Conservation (phyloP, 176 grass and related monocot genomes). For the Carex parvula region DNA sequence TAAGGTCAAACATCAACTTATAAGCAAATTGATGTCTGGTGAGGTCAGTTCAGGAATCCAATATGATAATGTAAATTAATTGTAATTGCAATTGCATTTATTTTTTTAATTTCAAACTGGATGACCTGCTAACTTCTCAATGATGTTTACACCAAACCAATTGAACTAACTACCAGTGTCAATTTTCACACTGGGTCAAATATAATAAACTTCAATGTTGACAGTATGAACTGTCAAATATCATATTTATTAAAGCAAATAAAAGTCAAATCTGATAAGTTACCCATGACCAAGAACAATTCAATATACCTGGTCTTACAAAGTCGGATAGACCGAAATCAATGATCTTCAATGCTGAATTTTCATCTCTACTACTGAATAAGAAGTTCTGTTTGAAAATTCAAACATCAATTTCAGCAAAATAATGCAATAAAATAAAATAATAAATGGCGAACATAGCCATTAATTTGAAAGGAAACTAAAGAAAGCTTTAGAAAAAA, state of each 20-base stretch:
- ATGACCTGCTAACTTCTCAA: slow-evolving; percentile 22
- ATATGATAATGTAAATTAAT: slow-evolving; percentile 1
- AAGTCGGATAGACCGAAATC: slow-evolving; percentile 99
- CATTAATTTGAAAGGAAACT: slow-evolving; percentile 5
- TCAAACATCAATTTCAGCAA: slow-evolving; percentile 14
- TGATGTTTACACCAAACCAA: slow-evolving; percentile 6
- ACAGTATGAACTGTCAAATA: slow-evolving; percentile 20
- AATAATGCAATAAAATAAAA: slow-evolving; percentile 6
- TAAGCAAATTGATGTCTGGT: not conserved
- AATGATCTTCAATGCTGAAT: slow-evolving; percentile 94
- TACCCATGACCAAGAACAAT: slow-evolving; percentile 9
- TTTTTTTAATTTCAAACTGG: slow-evolving; percentile 3
- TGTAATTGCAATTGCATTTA: not conserved
- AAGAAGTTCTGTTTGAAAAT: slow-evolving; percentile 80
- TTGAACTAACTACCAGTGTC: not conserved
- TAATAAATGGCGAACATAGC: not conserved
- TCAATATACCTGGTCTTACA: slow-evolving; percentile 74
- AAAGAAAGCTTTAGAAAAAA: slow-evolving; percentile 22
- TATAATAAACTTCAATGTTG: slow-evolving; percentile 15
- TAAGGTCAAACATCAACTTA: too few relatives aligned
- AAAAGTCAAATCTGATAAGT: not conserved
- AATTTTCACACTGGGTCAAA: slow-evolving; percentile 21
- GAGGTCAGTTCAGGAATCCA: not conserved
- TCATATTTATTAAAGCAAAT: not conserved
- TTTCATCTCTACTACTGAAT: slow-evolving; percentile 81